A percentile compares a stretch with the other conserved stretches of the same genome.
These are phyloP conservation scores for Scenedesmus sp. DNA, from an alignment of 163 green algal species.

Conservation along the genomic window DNA sequence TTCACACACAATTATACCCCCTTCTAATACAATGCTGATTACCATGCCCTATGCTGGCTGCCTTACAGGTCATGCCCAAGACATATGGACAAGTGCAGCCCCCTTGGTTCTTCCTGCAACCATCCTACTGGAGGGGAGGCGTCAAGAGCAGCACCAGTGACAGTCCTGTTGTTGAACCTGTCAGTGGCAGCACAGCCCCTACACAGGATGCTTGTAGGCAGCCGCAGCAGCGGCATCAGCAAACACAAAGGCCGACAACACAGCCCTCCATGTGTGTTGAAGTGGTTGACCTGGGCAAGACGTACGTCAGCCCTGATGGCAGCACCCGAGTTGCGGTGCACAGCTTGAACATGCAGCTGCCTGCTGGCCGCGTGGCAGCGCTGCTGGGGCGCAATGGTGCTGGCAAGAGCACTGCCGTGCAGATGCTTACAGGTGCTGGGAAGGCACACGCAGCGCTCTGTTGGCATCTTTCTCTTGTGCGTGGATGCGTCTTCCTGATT, in stretches of 20 bases:
- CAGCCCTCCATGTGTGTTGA: background rate
- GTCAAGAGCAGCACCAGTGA: background rate
- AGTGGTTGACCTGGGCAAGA: background rate
- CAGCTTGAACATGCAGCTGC: constrained; percentile 74
- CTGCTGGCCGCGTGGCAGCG: constrained; percentile 75
- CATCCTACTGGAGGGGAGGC: constrained; percentile 59
- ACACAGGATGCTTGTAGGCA: background rate
- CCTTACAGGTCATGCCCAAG: constrained; percentile 72
- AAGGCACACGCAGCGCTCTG: no score
- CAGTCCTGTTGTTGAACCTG: background rate
- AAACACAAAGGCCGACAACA: background rate
- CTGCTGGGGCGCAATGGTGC: constrained; percentile 90
- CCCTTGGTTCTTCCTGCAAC: constrained; percentile 70
- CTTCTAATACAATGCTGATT: background rate
- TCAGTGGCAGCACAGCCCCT: background rate
- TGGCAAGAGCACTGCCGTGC: constrained; percentile 93
- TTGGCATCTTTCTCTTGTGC: no score
- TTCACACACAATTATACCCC: background rate
- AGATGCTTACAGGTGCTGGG: constrained; percentile 88
- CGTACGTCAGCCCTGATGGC: background rate
- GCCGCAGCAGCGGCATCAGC: background rate
- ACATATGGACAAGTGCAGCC: constrained; percentile 69
- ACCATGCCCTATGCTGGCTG: background rate
- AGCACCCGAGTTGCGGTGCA: constrained; percentile 79
- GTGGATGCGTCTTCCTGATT: no score